Evolutionary conservation across 805 yeast species (phyloP).

Genomic region (Candida anglica): DNA sequence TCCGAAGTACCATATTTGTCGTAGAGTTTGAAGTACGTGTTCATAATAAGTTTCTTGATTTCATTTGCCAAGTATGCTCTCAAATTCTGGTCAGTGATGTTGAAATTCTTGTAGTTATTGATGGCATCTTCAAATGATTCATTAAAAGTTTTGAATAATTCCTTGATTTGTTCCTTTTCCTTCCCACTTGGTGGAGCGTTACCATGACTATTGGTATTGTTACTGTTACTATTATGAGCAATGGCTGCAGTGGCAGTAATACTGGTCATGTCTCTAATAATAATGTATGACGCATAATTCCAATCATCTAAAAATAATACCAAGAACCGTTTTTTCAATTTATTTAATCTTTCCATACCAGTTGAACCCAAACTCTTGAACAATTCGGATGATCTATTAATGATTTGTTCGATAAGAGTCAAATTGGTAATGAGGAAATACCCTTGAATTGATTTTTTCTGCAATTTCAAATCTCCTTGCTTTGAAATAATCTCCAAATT

Average conservation of each 20-base stretch:
- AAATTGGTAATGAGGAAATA: constrained; percentile 67
- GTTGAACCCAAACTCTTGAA: constrained; percentile 50
- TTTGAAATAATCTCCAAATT: constrained; percentile 49
- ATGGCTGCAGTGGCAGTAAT: constrained; percentile 49
- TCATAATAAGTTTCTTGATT: constrained; percentile 67
- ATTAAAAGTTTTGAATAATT: constrained; percentile 78
- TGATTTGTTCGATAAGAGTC: constrained; percentile 68
- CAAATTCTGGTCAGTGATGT: constrained; percentile 63
- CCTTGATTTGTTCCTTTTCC: constrained; percentile 79
- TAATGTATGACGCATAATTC: constrained; percentile 71
- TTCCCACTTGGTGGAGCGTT: constrained; percentile 37
- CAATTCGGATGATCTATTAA: constrained; percentile 53
- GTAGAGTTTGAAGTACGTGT: constrained; percentile 81
- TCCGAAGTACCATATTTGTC: constrained; percentile 70
- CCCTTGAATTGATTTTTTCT: constrained; percentile 54
- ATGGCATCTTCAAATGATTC: constrained; percentile 76
- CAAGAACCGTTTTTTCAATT: constrained; percentile 68
- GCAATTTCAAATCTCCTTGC: constrained; percentile 5
- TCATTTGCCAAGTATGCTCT: constrained; percentile 65
- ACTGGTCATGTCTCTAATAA: constrained; percentile 74
- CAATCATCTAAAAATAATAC: constrained; percentile 72
- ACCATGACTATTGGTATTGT: constrained; percentile 6
- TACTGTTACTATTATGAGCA: constrained; percentile 22
- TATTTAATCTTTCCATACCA: constrained; percentile 62
- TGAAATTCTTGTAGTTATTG: constrained; percentile 58